Base-by-base conservation (phyloP, 2,329 filamentous ascomycete genomes). In the Peltaster fructicola region DNA sequence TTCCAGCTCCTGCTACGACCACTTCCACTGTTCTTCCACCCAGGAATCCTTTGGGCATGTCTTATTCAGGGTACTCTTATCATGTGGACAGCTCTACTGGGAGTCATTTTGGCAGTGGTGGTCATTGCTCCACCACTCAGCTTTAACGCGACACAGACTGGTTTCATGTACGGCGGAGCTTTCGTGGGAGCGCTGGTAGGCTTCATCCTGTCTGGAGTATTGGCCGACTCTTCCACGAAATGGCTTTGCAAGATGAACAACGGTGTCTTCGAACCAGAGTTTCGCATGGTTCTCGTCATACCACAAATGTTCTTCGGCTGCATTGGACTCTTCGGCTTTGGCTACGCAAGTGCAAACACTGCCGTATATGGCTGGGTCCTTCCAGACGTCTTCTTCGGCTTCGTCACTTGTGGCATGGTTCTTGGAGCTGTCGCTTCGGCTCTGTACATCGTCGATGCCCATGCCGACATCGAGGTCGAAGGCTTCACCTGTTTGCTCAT, bases 61-160 rank as follows among this genome's bases (percentile, higher is more conserved):
- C 57, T 91, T 4, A 76, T 81, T 22, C 81, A 90, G 56, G 81
- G 81, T 7, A 68, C 76, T 5, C 67, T 90, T 44, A 90, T 92
- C 41, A 82, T 81, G 31, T 92, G 82, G 82, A 88, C 81, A 2
- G 76, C 91, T 9, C 80, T 92, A 45, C 82, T 88, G 34, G 75
- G 77, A 28, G 72, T 85, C 30, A 68, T 84, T 37, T 54, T 85
- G 19, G 74, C 73, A 11, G 66, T 72, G 30, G 69, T 88, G 33
- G 84, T 84, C 53, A 63, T 88, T 20, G 71, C 73, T 2, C 72
- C 73, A 3, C 78, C 79, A 2, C 65, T 81, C 19, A 84, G 70
- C 58, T 91, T 81, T 64, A 57, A 67, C 37, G 72, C 84, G 50
- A 68, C 77, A 22, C 55, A 75, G 41, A 78, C 76, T 2, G 82